Conservation (phyloP, 2,329 filamentous ascomycete species). For the Alternaria angustiovoidea region DNA sequence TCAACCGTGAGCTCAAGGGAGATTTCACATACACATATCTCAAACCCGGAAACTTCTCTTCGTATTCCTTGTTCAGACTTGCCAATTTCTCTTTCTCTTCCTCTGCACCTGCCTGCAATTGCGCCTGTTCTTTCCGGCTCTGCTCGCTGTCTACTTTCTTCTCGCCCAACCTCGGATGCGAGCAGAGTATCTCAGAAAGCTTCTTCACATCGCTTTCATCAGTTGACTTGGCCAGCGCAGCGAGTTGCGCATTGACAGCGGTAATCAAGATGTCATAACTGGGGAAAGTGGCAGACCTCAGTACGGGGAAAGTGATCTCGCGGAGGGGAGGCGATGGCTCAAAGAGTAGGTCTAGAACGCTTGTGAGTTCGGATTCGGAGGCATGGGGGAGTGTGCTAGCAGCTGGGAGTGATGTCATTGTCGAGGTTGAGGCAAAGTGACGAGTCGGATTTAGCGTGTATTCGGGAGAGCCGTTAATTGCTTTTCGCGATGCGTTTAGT, state of each 20-base stretch:
- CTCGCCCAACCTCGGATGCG: slow-evolving; percentile 84
- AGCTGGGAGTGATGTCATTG: slow-evolving; percentile 62
- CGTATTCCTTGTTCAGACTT: slow-evolving; percentile 78
- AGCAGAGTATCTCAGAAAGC: slow-evolving; percentile 76
- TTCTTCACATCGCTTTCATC: slow-evolving; percentile 60
- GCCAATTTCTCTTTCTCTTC: slow-evolving; percentile 67
- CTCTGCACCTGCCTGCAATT: slow-evolving; percentile 63
- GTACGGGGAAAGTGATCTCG: slow-evolving; percentile 71
- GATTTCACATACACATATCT: slow-evolving; percentile 71
- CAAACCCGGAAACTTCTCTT: slow-evolving; percentile 79
- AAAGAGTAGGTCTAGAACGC: slow-evolving; percentile 79
- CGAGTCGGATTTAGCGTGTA: neutral
- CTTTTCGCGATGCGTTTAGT: slow-evolving; percentile 8
- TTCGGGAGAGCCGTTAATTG: neutral
- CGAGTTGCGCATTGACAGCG: slow-evolving; percentile 70
- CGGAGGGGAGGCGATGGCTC: slow-evolving; percentile 82
- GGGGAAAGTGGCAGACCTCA: slow-evolving; percentile 67
- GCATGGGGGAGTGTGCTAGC: slow-evolving; percentile 65
- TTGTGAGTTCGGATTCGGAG: slow-evolving; percentile 62
- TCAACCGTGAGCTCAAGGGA: neutral
- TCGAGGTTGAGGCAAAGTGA: neutral
- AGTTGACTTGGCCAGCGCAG: slow-evolving; percentile 42
- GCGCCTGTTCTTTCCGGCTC: slow-evolving; percentile 82
- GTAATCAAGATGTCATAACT: slow-evolving; percentile 76
- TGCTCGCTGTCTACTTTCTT: slow-evolving; percentile 83